Conservation (phyloP, 2,329 filamentous ascomycete species). For the Hymenoscyphus repandus region DNA sequence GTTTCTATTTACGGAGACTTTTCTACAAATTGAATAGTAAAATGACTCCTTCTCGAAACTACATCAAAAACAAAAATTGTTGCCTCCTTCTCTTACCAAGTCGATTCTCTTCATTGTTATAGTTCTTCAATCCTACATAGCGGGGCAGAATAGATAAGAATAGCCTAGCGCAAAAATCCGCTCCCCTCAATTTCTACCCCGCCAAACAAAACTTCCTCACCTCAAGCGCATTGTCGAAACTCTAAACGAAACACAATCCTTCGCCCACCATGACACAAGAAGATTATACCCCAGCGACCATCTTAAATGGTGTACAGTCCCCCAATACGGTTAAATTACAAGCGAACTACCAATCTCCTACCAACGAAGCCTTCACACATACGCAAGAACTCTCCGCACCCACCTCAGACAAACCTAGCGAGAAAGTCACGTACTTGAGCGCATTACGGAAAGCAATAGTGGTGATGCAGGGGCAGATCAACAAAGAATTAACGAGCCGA, state of each 20-base stretch:
- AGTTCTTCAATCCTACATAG: no score
- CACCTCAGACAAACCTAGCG: constrained; percentile 33
- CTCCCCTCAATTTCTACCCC: no score
- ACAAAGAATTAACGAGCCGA: constrained; percentile 63
- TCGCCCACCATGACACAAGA: constrained; percentile 5
- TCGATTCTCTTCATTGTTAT: no score
- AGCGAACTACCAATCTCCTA: constrained; percentile 50
- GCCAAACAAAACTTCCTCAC: no score
- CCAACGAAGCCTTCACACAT: constrained; percentile 43
- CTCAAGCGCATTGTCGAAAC: no score
- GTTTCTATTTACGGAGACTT: no score
- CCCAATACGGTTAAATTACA: neutral
- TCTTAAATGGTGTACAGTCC: neutral
- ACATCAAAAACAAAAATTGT: neutral
- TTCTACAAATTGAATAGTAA: no score
- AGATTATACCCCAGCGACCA: neutral
- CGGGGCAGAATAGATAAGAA: no score
- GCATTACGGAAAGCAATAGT: constrained; percentile 52
- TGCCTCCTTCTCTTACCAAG: no score
- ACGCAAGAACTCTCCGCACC: constrained; percentile 35
- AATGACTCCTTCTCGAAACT: neutral
- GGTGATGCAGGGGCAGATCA: constrained; percentile 60
- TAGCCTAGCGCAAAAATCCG: no score
- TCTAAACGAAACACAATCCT: no score
- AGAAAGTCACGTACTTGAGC: constrained; percentile 55